Percentiles rank a stretch among this genome's conserved stretches.
phyloP scores from a whole-genome alignment of 2,329 filamentous ascomycete genomes.

The Fusarium vanettenii region DNA sequence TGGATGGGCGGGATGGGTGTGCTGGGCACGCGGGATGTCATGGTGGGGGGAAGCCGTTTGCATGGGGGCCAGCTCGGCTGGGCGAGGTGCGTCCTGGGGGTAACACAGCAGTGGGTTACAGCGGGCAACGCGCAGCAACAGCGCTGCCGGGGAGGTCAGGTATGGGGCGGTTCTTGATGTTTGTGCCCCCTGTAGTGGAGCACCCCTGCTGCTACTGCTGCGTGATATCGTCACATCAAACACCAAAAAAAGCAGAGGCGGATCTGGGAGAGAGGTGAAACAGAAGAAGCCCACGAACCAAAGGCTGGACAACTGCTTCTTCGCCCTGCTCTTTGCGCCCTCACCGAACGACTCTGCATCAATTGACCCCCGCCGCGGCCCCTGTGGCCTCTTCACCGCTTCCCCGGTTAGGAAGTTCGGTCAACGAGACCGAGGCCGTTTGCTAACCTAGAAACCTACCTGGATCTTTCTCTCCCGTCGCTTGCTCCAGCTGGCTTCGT shows the following conservation, averaged over 20 bases:
- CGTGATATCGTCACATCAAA: conserved; percentile 33
- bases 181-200: conserved; percentile 18
- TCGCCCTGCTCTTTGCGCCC: conserved; percentile 5
- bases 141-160: conserved; percentile 8
- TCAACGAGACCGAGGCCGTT: conserved; percentile 21
- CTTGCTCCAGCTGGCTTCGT: conserved; percentile 14
- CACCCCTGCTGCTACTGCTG: conserved; percentile 6
- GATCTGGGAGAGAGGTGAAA: conserved; percentile 12
- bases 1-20: not conserved
- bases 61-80: not conserved
- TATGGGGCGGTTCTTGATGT: conserved; percentile 17
- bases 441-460: not conserved
- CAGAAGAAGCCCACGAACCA: conserved; percentile 2
- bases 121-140: not conserved
- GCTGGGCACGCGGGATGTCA: conserved; percentile 37
- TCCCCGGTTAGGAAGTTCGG: conserved; percentile 11
- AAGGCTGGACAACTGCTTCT: conserved; percentile 6
- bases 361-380: conserved; percentile 26
- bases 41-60: conserved; percentile 20
- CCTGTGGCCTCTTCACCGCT: conserved; percentile 26
- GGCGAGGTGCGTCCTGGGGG: not conserved
- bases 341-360: conserved; percentile 30
- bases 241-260: conserved; percentile 15
- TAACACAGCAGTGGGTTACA: conserved; percentile 9
- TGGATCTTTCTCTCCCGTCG: not conserved